Percentiles rank a stretch among this genome's conserved stretches.
These are phyloP conservation scores for Sphagnum tenellum DNA, from an alignment of 225 moss, liverwort and hornwort species.

Conservation along the genomic window DNA sequence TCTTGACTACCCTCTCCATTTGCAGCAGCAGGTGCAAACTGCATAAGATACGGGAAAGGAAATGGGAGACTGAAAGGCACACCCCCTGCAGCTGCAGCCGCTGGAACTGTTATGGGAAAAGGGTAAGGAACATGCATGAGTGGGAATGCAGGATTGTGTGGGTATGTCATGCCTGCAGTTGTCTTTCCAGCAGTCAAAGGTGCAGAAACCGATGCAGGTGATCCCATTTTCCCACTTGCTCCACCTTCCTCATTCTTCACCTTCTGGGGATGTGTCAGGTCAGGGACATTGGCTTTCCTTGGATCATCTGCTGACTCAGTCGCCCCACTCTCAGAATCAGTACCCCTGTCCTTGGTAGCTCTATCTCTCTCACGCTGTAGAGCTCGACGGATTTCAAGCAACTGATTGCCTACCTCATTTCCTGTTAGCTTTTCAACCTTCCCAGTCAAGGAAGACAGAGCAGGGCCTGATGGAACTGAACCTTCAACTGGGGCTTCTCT, in stretches of 20 bases:
- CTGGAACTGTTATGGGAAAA: constrained; percentile 38
- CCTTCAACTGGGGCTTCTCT: constrained; percentile 14
- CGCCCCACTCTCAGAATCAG: constrained; percentile 19
- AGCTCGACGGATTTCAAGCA: constrained; percentile 33
- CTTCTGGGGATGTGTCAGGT: constrained; percentile 30
- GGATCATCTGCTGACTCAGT: constrained; percentile 24
- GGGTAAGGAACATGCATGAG: constrained; percentile 56
- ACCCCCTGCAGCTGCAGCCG: constrained; percentile 25
- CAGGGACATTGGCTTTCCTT: constrained; percentile 19
- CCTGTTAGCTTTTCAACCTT: constrained; percentile 30
- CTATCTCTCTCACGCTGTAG: constrained; percentile 37
- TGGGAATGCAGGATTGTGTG: constrained; percentile 27
- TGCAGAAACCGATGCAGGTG: constrained; percentile 4
- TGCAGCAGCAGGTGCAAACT: constrained; percentile 37
- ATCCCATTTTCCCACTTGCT: constrained; percentile 6
- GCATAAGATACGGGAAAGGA: constrained; percentile 67
- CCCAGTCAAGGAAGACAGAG: constrained; percentile 6
- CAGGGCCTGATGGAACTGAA: constrained; percentile 2
- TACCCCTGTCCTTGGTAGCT: constrained; percentile 21
- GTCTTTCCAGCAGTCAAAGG: constrained; percentile 20
- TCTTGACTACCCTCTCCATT: constrained; percentile 30
- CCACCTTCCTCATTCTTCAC: constrained; percentile 10
- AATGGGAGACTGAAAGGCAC: constrained; percentile 52
- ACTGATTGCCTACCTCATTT: constrained; percentile 28
- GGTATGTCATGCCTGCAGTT: constrained; percentile 33